Evolutionary conservation across 1,284 basidiomycete species (phyloP).

Genomic region (Papiliotrema flavescens): DNA sequence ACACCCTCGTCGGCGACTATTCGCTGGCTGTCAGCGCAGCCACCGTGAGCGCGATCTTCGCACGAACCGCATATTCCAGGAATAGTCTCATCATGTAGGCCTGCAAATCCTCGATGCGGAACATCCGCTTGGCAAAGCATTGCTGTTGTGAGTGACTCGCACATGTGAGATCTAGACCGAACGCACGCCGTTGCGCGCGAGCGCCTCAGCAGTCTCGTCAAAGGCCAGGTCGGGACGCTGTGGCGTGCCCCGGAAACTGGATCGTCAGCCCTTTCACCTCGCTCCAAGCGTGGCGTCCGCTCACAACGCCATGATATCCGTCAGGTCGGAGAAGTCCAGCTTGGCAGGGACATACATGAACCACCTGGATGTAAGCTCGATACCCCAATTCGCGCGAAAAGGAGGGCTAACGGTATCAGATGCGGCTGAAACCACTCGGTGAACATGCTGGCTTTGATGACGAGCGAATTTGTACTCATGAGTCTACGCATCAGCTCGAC

Average conservation of each 20-base stretch:
- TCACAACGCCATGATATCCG: constrained; percentile 46
- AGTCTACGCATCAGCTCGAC: constrained; percentile 26
- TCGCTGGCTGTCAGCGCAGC: constrained; percentile 10
- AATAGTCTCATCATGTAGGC: constrained; percentile 48
- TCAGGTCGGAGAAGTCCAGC: constrained; percentile 46
- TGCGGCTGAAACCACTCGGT: constrained; percentile 48
- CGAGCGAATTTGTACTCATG: constrained; percentile 50
- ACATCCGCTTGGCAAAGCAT: constrained; percentile 48
- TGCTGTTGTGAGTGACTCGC: constrained; percentile 20
- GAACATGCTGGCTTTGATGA: constrained; percentile 52
- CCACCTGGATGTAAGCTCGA: constrained; percentile 26
- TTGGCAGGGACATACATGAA: constrained; percentile 47
- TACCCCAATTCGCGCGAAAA: background rate
- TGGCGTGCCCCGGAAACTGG: constrained; percentile 44
- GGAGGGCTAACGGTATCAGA: constrained; percentile 40
- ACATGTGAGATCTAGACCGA: background rate
- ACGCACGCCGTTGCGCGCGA: constrained; percentile 45
- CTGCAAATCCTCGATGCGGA: constrained; percentile 44
- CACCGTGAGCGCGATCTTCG: background rate
- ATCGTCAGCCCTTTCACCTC: background rate
- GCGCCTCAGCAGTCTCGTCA: constrained; percentile 46
- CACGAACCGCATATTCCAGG: constrained; percentile 45
- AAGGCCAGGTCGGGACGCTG: constrained; percentile 38
- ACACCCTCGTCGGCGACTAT: constrained; percentile 31
- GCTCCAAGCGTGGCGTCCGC: constrained; percentile 3